Conservation (phyloP, 441 rosid genomes). For the Euphorbia celastroides region DNA sequence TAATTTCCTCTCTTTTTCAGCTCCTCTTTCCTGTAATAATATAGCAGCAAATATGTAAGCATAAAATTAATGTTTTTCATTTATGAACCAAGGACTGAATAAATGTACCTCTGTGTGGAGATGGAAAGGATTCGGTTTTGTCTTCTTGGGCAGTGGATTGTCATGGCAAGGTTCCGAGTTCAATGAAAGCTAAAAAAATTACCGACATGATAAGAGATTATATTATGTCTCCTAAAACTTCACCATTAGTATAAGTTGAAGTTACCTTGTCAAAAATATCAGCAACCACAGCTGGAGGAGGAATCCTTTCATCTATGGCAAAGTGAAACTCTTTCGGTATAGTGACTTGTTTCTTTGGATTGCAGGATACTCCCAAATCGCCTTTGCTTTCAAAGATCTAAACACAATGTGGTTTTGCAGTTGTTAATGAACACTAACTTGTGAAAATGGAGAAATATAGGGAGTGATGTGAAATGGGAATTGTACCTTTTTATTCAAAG, state of each 20-base stretch:
- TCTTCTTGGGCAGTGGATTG: slow-evolving; percentile 60
- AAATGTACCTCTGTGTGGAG: slow-evolving; percentile 74
- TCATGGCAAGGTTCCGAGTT: slow-evolving; percentile 59
- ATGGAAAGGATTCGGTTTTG: slow-evolving; percentile 82
- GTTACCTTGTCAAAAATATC: slow-evolving; percentile 84
- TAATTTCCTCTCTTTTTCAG: slow-evolving; percentile 71
- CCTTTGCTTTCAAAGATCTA: slow-evolving; percentile 98
- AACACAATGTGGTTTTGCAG: slow-evolving; percentile 10
- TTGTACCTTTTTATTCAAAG: slow-evolving; percentile 84
- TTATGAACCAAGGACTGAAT: background rate
- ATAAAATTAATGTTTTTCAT: background rate
- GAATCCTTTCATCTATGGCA: slow-evolving; percentile 82
- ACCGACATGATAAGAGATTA: background rate
- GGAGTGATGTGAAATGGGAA: slow-evolving; percentile 2
- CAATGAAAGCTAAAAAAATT: slow-evolving; percentile 59
- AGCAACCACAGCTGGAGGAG: slow-evolving; percentile 48
- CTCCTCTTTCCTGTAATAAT: slow-evolving; percentile 81
- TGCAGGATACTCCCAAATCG: slow-evolving; percentile 75
- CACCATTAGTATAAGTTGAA: background rate
- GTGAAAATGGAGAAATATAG: background rate
- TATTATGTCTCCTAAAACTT: background rate
- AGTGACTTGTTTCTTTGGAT: slow-evolving; percentile 72
- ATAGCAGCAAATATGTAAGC: slow-evolving; percentile 5
- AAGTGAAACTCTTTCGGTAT: slow-evolving; percentile 89
- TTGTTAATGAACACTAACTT: background rate